These are phyloP conservation scores for Crithidia fasciculata DNA, from an alignment of 208 protist species.

Conservation along the genomic window DNA sequence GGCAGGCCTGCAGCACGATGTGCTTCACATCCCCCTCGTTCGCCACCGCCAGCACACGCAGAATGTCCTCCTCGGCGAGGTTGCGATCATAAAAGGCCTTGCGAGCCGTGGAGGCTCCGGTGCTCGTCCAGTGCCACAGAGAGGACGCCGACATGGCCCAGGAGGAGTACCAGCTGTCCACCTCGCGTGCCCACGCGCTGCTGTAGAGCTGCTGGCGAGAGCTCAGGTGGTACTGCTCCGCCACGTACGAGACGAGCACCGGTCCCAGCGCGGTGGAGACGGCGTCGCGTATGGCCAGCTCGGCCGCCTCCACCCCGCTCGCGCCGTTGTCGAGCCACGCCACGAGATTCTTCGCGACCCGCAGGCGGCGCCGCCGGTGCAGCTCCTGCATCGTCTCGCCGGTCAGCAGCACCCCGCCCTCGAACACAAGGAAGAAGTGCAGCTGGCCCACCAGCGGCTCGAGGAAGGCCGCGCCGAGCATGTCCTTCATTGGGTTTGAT, in stretches of 20 bases:
- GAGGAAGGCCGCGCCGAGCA: slow-evolving; percentile 47
- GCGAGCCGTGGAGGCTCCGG: slow-evolving; percentile 20
- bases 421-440: slow-evolving; percentile 38
- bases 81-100: slow-evolving; percentile 24
- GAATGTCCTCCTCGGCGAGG: slow-evolving; percentile 43
- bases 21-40: slow-evolving; percentile 44
- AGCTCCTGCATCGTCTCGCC: slow-evolving; percentile 32
- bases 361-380: slow-evolving; percentile 46
- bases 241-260: slow-evolving; percentile 50
- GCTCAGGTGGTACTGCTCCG: slow-evolving; percentile 50
- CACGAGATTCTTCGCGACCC: slow-evolving; percentile 51
- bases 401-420: slow-evolving; percentile 30
- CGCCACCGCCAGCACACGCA: slow-evolving; percentile 37
- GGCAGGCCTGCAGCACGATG: slow-evolving; percentile 49
- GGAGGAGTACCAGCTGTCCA: slow-evolving; percentile 58
- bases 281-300: slow-evolving; percentile 41
- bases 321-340: slow-evolving; percentile 42
- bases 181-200: slow-evolving; percentile 35
- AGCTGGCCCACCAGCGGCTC: slow-evolving; percentile 57
- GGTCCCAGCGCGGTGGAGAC: slow-evolving; percentile 52
- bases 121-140: slow-evolving; percentile 35
- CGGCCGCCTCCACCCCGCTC: slow-evolving; percentile 20
- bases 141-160: slow-evolving; percentile 30
- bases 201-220: slow-evolving; percentile 47
- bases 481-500: slow-evolving; percentile 44